Conservation (phyloP, 108 stramenopile genomes). For the Cylindrotheca closterium region DNA sequence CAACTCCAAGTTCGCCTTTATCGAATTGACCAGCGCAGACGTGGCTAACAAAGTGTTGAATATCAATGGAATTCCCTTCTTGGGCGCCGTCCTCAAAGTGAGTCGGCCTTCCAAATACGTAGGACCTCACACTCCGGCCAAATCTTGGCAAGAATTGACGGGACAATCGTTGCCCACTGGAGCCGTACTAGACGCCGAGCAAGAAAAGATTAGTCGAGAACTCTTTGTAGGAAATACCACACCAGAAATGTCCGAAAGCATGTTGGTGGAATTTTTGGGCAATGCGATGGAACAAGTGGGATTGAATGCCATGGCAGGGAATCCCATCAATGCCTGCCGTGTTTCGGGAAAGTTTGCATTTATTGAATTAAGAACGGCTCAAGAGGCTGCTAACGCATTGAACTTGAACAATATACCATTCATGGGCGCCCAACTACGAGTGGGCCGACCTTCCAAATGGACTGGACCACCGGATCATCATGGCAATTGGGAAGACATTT, state of each 20-base stretch:
- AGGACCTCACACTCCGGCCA: slow-evolving; percentile 62
- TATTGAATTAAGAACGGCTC: slow-evolving; percentile 78
- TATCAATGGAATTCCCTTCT: slow-evolving; percentile 90
- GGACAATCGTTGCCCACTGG: slow-evolving; percentile 71
- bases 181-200: slow-evolving; percentile 50
- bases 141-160: slow-evolving; percentile 90
- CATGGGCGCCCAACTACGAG: slow-evolving; percentile 81
- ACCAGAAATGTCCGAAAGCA: slow-evolving; percentile 89
- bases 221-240: slow-evolving; percentile 93
- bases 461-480: slow-evolving; percentile 82
- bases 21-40: slow-evolving; percentile 73
- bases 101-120: slow-evolving; percentile 89
- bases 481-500: slow-evolving; percentile 94
- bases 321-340: slow-evolving; percentile 84
- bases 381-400: slow-evolving; percentile 89
- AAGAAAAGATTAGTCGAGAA: slow-evolving; percentile 85
- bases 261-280: slow-evolving; percentile 82
- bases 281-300: slow-evolving; percentile 88
- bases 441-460: slow-evolving; percentile 91
- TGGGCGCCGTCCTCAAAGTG: slow-evolving; percentile 84
- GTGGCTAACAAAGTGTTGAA: slow-evolving; percentile 79
- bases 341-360: slow-evolving; percentile 93
- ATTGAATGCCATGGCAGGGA: slow-evolving; percentile 73
- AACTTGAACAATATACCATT: slow-evolving; percentile 95
- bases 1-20: slow-evolving; percentile 89